phyloP scores from a whole-genome alignment of 2,329 filamentous ascomycete species.

The Triangularia setosa region DNA sequence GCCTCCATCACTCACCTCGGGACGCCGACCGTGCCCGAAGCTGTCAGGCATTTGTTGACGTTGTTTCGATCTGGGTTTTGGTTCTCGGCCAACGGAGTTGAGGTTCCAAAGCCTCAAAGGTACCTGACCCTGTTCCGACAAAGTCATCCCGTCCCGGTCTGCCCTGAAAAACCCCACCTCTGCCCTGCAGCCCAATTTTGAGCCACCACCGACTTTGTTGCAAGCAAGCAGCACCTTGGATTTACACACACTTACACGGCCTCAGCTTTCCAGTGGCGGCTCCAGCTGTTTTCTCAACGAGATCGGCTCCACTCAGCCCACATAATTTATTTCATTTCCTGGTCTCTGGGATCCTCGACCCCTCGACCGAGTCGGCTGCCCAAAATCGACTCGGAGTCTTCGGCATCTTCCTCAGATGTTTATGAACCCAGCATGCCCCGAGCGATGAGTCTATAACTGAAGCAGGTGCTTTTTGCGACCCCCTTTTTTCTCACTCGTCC shows the following conservation, averaged over 20 bases:
- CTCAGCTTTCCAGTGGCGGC: neutral
- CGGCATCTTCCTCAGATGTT: slow-evolving; percentile 26
- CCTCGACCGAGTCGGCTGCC: slow-evolving; percentile 8
- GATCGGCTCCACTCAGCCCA: slow-evolving; percentile 33
- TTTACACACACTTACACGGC: neutral
- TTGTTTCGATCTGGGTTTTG: slow-evolving; percentile 8
- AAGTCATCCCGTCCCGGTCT: slow-evolving; percentile 14
- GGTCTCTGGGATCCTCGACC: slow-evolving; percentile 1
- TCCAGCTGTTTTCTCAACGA: neutral
- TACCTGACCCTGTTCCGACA: slow-evolving; percentile 15
- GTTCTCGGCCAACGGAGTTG: neutral
- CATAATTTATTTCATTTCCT: slow-evolving; percentile 25
- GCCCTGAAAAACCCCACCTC: slow-evolving; percentile 18
- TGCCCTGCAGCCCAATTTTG: slow-evolving; percentile 16
- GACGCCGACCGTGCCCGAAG: slow-evolving; percentile 15
- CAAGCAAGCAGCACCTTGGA: neutral
- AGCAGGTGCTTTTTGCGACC: slow-evolving; percentile 18
- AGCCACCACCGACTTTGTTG: slow-evolving; percentile 4
- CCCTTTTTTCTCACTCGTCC: slow-evolving; percentile 13
- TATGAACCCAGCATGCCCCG: slow-evolving; percentile 24
- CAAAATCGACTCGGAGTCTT: slow-evolving; percentile 26
- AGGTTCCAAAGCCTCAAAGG: neutral
- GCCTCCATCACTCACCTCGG: slow-evolving; percentile 10
- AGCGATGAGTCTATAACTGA: slow-evolving; percentile 28
- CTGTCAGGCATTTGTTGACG: slow-evolving; percentile 17